These are phyloP conservation scores for Gaeumannomyces tritici DNA, from an alignment of 2,329 filamentous ascomycete genomes.

Conservation along the genomic window DNA sequence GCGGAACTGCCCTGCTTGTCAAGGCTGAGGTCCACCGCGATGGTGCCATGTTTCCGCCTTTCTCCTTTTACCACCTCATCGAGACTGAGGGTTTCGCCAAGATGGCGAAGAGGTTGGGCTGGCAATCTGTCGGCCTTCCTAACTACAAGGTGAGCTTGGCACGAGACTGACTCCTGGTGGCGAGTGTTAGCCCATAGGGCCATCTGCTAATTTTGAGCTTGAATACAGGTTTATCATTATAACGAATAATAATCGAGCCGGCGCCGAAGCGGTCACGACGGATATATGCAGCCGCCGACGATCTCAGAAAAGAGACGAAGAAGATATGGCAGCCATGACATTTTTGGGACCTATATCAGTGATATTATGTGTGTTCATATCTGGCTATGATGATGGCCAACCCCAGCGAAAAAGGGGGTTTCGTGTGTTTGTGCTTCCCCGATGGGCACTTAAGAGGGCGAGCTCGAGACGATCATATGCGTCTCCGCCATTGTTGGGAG, in stretches of 20 bases:
- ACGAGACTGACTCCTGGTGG: neutral
- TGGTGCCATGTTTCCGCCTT: conserved; percentile 96
- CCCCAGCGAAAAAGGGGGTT: neutral
- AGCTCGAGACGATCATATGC: neutral
- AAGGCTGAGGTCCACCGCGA: conserved; percentile 96
- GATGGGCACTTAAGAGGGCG: neutral
- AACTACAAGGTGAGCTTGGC: conserved; percentile 75
- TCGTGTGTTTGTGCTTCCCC: neutral
- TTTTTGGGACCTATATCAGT: neutral
- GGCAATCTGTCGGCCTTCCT: conserved; percentile 77
- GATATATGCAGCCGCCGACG: neutral
- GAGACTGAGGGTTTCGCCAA: conserved; percentile 98
- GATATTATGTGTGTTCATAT: neutral
- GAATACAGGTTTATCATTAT: conserved; percentile 86
- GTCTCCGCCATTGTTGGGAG: neutral
- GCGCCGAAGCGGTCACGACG: no score
- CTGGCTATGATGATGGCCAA: neutral
- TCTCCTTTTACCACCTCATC: conserved; percentile 92
- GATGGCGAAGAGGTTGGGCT: conserved; percentile 86
- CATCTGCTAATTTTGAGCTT: neutral
- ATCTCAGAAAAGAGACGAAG: neutral
- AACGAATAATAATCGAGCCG: conserved; percentile 54
- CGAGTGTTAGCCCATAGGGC: neutral
- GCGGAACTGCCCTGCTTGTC: conserved; percentile 83
- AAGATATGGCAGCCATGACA: neutral